Conservation (phyloP, 2,329 filamentous ascomycete genomes). For the Alternaria gansuensis region DNA sequence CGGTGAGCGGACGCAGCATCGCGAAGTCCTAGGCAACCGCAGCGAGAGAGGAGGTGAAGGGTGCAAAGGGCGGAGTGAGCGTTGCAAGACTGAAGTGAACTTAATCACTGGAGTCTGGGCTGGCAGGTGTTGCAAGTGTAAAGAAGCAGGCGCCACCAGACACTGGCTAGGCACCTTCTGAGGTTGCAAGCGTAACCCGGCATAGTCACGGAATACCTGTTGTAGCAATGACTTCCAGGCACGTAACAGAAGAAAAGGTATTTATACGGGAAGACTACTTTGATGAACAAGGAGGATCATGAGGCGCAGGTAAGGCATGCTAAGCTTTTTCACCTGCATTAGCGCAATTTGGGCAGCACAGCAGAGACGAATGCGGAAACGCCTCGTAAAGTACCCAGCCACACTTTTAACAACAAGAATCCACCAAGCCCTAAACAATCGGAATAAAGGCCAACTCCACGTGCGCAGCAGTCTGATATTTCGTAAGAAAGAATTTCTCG, state of each 20-base stretch:
- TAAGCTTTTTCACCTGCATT: background rate
- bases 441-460: no score
- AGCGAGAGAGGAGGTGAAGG: slow-evolving; percentile 10
- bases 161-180: background rate
- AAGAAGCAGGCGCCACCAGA: background rate
- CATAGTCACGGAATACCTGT: background rate
- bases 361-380: background rate
- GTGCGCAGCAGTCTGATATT: no score
- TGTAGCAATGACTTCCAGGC: background rate
- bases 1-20: slow-evolving; percentile 19
- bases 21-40: slow-evolving; percentile 2
- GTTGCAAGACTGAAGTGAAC: background rate
- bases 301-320: background rate
- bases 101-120: no score
- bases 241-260: background rate
- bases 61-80: background rate
- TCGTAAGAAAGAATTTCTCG: no score
- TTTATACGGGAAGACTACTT: background rate
- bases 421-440: no score
- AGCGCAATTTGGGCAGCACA: background rate
- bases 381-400: no score
- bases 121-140: background rate
- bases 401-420: no score
- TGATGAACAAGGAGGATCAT: background rate
- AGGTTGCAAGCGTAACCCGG: background rate